Base-by-base conservation (phyloP, 2,329 filamentous ascomycete genomes). In the Metarhizium anisopliae region DNA sequence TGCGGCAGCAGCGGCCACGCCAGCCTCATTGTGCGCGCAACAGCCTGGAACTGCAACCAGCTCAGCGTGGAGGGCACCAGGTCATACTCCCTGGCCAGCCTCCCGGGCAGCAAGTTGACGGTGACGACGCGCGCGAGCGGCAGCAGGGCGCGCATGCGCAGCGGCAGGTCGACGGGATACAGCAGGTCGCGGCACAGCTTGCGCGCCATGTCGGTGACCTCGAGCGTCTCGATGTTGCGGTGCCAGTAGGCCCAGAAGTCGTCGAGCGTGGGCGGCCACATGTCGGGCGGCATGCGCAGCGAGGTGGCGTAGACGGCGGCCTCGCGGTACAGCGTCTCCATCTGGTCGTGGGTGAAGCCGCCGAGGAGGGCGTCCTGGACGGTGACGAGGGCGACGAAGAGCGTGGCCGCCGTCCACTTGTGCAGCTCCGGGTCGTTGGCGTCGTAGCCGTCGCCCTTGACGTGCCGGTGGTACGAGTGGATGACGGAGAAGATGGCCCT, bases 211-310 rank as follows among this genome's bases (percentile, higher is more conserved):
- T 66, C 59, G 2, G 66, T 70, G 40, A 73, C 60, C 30, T 68
- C 55, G 16, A 72, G 60, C 1, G 62, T 67, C 40, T 60, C 64
- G 29, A 73, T 62, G 50, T 69, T 64, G 45, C 64, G 56, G 55
- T 74, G 59, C 71, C 71, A 73, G 60, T 73, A 72, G 16, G 54
- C 56, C 69, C 68, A 70, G 55, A 72, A 72, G 2, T 65, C 69
- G 36, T 62, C 62, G 6, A 68, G 63, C 35, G 61, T 65, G 14
- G 54, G 58, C 0, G 71, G 70, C 70, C 71, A 73, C 65, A 69
- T 67, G 14, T 66, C 64, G 0, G 66, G 61, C 6, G 65, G 66
- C 40, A 72, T 65, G 47, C 65, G 63, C 38, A 68, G 56, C 2
- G 61, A 61, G n/a, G 64, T 67, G n/a, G 60, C 66, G 29, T 64